Conservation (phyloP, 2,329 filamentous ascomycete genomes). For the Trichoderma cornu-damae region DNA sequence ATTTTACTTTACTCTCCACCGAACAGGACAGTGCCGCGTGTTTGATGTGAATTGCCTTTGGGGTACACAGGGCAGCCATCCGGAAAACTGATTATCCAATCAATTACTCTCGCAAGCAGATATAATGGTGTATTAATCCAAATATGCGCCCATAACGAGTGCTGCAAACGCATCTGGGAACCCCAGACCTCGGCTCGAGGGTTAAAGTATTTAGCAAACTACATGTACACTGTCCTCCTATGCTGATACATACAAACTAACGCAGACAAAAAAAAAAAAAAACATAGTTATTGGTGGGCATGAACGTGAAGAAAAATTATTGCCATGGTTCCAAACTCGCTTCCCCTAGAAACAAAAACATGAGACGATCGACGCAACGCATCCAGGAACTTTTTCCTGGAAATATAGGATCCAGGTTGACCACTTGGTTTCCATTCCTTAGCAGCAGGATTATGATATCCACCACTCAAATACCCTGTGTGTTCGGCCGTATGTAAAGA, state of each 20-base stretch:
- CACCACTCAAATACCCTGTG: background rate
- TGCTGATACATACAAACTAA: conserved; percentile 11
- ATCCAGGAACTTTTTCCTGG: background rate
- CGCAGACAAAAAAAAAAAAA: background rate
- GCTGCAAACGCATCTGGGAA: background rate
- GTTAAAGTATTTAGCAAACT: background rate
- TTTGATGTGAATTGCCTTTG: background rate
- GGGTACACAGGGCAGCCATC: background rate
- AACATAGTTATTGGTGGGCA: background rate
- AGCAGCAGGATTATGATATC: conserved; percentile 5
- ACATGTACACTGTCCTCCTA: background rate
- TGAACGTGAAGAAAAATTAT: background rate
- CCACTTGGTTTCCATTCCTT: background rate
- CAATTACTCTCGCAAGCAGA: too few species aligned
- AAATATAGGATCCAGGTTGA: background rate
- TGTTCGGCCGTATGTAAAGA: background rate
- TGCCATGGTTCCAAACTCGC: background rate
- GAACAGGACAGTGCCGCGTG: background rate
- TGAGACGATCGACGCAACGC: background rate
- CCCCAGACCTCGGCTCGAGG: background rate
- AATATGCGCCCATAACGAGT: background rate
- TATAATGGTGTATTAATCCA: background rate
- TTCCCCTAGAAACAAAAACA: background rate
- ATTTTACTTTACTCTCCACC: conserved; percentile 20
- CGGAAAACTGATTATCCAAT: background rate